A percentile compares a stretch with the other conserved stretches of the same genome.
These are phyloP conservation scores for Phytophthora kernoviae DNA, from an alignment of 352 stramenopile genomes.

Conservation along the genomic window DNA sequence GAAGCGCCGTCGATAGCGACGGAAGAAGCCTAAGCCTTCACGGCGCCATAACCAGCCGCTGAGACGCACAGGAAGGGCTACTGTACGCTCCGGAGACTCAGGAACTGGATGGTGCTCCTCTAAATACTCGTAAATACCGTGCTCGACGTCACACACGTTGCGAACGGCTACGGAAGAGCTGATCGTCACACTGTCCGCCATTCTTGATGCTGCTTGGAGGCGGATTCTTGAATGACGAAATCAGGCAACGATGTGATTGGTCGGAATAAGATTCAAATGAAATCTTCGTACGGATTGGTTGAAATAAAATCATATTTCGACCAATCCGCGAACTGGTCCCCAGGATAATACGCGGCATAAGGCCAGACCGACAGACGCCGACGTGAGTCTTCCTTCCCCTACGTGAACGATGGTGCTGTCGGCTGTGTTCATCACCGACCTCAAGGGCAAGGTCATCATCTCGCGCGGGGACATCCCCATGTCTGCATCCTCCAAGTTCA, in stretches of 20 bases:
- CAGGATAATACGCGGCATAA: too few relatives aligned
- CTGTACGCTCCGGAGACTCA: conserved; percentile 3
- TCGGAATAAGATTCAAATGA: too few relatives aligned
- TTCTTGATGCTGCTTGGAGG: neutral
- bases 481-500: conserved; percentile 90
- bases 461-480: conserved; percentile 98
- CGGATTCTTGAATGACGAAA: too few relatives aligned
- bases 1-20: conserved; percentile 52
- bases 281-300: too few relatives aligned
- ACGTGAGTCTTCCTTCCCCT: neutral
- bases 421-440: conserved; percentile 99
- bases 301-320: too few relatives aligned
- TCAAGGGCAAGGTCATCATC: conserved; percentile 99
- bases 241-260: conserved; percentile 9
- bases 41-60: conserved; percentile 64
- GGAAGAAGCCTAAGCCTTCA: conserved; percentile 48
- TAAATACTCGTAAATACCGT: conserved; percentile 70
- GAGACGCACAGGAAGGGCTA: conserved; percentile 41
- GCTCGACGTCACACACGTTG: conserved; percentile 51
- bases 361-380: conserved; percentile 1
- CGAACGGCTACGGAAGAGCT: conserved; percentile 34
- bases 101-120: conserved; percentile 42
- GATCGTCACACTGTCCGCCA: conserved; percentile 31
- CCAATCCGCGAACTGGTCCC: too few relatives aligned
- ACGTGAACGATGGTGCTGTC: conserved; percentile 93